Conservation (phyloP, 2,329 filamentous ascomycete species). For the Stylonectria norvegica region DNA sequence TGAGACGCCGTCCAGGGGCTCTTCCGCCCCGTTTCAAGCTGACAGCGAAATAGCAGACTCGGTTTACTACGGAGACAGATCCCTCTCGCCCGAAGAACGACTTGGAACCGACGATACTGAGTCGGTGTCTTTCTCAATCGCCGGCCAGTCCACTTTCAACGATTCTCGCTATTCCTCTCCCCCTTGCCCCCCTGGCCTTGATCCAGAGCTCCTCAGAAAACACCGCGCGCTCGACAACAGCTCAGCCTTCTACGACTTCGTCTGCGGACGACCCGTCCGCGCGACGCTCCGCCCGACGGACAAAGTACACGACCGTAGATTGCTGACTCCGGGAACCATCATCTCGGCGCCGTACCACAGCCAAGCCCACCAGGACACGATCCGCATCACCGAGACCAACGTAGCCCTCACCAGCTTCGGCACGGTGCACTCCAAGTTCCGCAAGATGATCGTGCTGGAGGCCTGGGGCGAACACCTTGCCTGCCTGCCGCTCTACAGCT, state of each 20-base stretch:
- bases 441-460: conserved; percentile 22
- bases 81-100: no score
- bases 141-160: no score
- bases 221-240: no score
- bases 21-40: no score
- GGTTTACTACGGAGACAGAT: no score
- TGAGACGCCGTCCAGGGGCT: no score
- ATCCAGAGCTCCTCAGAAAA: no score
- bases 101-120: no score
- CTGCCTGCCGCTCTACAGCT: conserved; percentile 20
- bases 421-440: conserved; percentile 21
- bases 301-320: neutral
- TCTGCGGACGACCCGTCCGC: conserved; percentile 6
- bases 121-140: no score
- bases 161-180: no score
- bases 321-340: conserved; percentile 14
- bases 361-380: conserved; percentile 5
- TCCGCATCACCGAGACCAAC: conserved; percentile 6
- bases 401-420: conserved; percentile 12
- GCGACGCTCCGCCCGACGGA: conserved; percentile 12
- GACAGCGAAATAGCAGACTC: no score
- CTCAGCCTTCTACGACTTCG: conserved; percentile 9
- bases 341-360: conserved; percentile 19
- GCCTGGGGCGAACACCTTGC: conserved; percentile 15
- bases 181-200: no score